Base-by-base conservation (phyloP, 2,329 filamentous ascomycete species). In the Dactylellina drechsleri region DNA sequence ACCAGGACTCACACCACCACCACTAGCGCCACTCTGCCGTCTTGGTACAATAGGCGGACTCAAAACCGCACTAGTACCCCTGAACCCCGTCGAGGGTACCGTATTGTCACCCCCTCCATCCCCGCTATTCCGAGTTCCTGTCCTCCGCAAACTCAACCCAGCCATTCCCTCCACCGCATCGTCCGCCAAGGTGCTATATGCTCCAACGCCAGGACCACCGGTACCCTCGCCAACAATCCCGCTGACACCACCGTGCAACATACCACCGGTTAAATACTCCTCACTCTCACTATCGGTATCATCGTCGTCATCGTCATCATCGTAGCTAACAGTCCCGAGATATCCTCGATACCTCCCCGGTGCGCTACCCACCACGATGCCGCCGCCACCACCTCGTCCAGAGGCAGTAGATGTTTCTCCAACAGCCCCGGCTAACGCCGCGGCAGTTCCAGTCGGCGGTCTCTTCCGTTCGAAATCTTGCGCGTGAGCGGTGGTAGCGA, bases 381-480 rank as follows among this genome's bases (percentile, higher is more conserved):
- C 26, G 7, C 3, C 26, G 7, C 26, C 26, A 3, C 26, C 26
- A 4, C 26, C 26, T 28, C 26, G 3, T 7, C 77, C 77, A 18
- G 50, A 64, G 6, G 77, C 65, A 16, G 16, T 18, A 45, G 82
- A 6, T 8, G 80, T 79, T 43, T 82, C 82, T 47, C 83, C 57
- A 7, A 28, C 26, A 28, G 3, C 26, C 26, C 7, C 26, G 3
- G 3, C 26, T 7, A 28, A 28, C 4, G 28, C 26, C 10, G 23
- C 15, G 6, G 23, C 80, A 7, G 80, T 81, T 2, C 80, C 79
- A 41, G 84, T 84, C 0, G 85, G 85, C 28, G 84, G 86, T 76
- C 88, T 86, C 81, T 88, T 91, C 83, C 95, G 91, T 82, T 96
- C 91, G 81, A 97, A 98, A 82, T 98, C 94, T 81, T 96, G 91